phyloP scores from a whole-genome alignment of 768 basidiomycete species.

The Podaxis pistillaris region DNA sequence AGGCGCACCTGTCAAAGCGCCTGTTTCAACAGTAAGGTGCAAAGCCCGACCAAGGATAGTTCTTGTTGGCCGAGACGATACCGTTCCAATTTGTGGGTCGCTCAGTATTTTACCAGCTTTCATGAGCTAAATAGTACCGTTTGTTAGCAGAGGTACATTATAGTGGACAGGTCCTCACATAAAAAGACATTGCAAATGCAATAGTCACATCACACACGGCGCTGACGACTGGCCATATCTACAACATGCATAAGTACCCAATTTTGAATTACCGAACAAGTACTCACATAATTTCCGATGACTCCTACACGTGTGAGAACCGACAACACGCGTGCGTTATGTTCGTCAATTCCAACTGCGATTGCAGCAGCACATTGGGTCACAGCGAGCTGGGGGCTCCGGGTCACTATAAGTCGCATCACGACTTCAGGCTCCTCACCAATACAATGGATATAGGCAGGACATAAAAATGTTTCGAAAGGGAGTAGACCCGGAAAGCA shows the following conservation, averaged over 20 bases:
- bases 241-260: background rate
- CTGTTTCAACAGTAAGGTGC: conserved; percentile 37
- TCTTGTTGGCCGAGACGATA: conserved; percentile 25
- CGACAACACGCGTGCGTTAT: background rate
- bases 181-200: conserved; percentile 29
- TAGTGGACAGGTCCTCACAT: conserved; percentile 21
- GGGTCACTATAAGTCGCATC: background rate
- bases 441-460: conserved; percentile 2
- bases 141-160: background rate
- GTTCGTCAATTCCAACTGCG: conserved; percentile 7
- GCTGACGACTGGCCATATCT: conserved; percentile 34
- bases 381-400: background rate
- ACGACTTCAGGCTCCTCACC: background rate
- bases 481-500: conserved; percentile 8
- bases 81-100: conserved; percentile 10
- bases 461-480: background rate
- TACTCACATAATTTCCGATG: conserved; percentile 1
- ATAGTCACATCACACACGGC: conserved; percentile 32
- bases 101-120: background rate
- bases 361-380: conserved; percentile 11
- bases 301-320: background rate
- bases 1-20: conserved; percentile 27
- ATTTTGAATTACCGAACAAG: background rate
- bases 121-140: background rate
- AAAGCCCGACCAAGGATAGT: conserved; percentile 27